Evolutionary conservation across 768 basidiomycete genomes (phyloP), one percentile per base, ranked within the genome.

Genomic region (Hypholoma sublateritium): DNA sequence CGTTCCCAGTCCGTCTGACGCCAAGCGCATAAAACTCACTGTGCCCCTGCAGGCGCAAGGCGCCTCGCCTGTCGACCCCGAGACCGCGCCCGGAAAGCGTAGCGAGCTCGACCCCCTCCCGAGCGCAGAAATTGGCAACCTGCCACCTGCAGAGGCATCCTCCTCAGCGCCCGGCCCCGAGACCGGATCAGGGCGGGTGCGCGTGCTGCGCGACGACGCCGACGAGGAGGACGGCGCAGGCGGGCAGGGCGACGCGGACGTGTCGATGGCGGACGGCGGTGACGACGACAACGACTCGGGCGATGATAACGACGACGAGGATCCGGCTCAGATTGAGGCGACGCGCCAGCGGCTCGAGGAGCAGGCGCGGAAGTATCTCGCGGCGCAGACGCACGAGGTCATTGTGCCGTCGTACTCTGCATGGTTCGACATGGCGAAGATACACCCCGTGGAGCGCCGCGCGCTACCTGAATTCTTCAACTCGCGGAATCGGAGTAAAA

Each of bases 401-500:
- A 86, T 99, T 68, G 91, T 99, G 50, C 97, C 97, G 7, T 96
- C 94, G 22, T 98, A 98, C 70, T 88, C 95, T 7, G 91, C 94
- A 16, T 98, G 97, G 97, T 99, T 98, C 76, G 89, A 93, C 73
- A 93, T 98, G 86, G 84, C 90, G 55, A 87, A 90, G 69, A 89
- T 99, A 55, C 92, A 97, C 66, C 84, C 91, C 9, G 89, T 98
- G 59, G 97, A 99, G 72, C 84, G 87, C 45, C 86, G 93, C 61
- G 91, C 93, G 0, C 78, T 99, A 25, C 97, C 97, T 34, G 97
- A 99, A 73, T 99, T 98, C 80, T 99, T 99, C 84, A 95, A 93
- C 70, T 91, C 91, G 44, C 82, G 93, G 52, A 98, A 98, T 71
- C 77, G 95, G 55, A 91, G 88, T 59, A 99, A 99, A 76, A 97